Percentiles rank a stretch among this genome's conserved stretches.
Evolutionary conservation across 352 stramenopile species (phyloP).

Genomic region (Elongisporangium undulatum): DNA sequence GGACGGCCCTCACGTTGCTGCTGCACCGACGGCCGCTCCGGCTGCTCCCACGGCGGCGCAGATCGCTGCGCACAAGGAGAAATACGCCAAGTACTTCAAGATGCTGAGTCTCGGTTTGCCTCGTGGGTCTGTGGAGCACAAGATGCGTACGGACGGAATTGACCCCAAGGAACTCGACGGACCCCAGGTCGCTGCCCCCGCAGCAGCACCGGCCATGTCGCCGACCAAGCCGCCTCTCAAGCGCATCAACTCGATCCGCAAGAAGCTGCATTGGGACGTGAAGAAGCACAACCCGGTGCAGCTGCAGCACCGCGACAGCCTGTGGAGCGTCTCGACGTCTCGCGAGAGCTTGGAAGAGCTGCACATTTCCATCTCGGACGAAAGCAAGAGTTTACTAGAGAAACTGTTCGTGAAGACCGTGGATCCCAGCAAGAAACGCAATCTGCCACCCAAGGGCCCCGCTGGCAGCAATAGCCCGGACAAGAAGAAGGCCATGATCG

Average conservation of each 20-base stretch:
- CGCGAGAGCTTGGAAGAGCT: constrained; percentile 27
- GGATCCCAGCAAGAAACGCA: constrained; percentile 40
- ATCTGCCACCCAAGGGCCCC: constrained; percentile 16
- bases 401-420: constrained; percentile 79
- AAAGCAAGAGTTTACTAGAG: constrained; percentile 69
- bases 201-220: background rate
- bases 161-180: constrained; percentile 29
- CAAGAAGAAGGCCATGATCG: constrained; percentile 70
- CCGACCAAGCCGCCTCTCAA: constrained; percentile 25
- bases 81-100: constrained; percentile 43
- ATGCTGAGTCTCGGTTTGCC: constrained; percentile 48
- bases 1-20: constrained; percentile 37
- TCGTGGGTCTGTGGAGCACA: constrained; percentile 39
- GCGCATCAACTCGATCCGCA: constrained; percentile 70
- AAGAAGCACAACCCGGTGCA: constrained; percentile 29
- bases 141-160: constrained; percentile 34
- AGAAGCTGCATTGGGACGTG: constrained; percentile 85
- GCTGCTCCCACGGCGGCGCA: constrained; percentile 19
- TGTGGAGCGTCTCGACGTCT: constrained; percentile 45
- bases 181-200: constrained; percentile 8
- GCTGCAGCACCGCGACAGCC: constrained; percentile 44
- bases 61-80: constrained; percentile 27
- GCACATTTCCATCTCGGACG: constrained; percentile 54
- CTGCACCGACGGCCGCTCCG: constrained; percentile 3
- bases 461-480: constrained; percentile 18